phyloP scores from a whole-genome alignment of 108 stramenopile genomes.

The Pseudonitzschia multiseries region DNA sequence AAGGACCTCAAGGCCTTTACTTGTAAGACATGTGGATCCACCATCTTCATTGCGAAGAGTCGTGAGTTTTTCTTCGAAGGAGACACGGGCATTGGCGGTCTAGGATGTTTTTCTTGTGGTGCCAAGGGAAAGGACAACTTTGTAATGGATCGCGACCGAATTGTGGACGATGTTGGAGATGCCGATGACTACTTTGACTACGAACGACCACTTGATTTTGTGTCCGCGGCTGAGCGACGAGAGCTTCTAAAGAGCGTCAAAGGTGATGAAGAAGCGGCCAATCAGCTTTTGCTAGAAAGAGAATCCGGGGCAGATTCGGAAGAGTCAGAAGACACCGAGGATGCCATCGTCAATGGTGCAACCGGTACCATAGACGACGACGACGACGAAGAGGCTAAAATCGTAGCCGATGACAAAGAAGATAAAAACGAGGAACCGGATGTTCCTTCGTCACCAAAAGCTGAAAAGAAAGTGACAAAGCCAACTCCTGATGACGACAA shows the following conservation, averaged over 20 bases:
- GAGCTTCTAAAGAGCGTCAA: conserved; percentile 64
- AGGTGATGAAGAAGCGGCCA: conserved; percentile 80
- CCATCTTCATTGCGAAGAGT: conserved; percentile 80
- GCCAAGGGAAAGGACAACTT: conserved; percentile 84
- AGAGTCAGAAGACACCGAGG: conserved; percentile 27
- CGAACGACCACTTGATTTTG: conserved; percentile 81
- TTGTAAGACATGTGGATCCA: conserved; percentile 79
- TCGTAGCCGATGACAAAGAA: background rate
- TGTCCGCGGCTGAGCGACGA: conserved; percentile 72
- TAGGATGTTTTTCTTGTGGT: conserved; percentile 80
- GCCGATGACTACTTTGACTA: conserved; percentile 85
- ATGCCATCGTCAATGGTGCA: conserved; percentile 16
- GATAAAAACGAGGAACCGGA: conserved; percentile 10
- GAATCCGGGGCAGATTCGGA: conserved; percentile 23
- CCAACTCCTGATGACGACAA: conserved; percentile 7
- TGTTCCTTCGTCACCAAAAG: background rate
- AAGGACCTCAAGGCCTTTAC: conserved; percentile 79
- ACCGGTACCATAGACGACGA: background rate
- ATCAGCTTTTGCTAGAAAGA: conserved; percentile 62
- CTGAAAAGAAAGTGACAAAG: conserved; percentile 20
- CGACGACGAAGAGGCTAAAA: background rate
- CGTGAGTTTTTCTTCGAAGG: conserved; percentile 88
- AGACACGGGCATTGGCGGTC: conserved; percentile 56
- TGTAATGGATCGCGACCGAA: conserved; percentile 71
- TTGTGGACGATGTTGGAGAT: conserved; percentile 61